phyloP scores from a whole-genome alignment of 805 yeast genomes.

The Pichia nakasei region DNA sequence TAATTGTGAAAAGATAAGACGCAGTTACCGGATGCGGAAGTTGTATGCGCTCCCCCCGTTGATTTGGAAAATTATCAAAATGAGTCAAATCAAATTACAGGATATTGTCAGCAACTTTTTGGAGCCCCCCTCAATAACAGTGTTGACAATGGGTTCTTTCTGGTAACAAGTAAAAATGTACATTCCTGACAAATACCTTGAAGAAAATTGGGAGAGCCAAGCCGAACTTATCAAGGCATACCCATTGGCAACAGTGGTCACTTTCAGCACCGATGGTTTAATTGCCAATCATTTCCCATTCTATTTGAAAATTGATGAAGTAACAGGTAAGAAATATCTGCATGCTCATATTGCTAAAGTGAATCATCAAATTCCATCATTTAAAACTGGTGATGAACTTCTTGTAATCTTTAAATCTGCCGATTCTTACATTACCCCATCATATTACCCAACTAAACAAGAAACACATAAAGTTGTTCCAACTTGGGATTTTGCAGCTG shows the following conservation, averaged over 20 bases:
- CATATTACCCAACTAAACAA: constrained; percentile 49
- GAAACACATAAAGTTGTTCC: constrained; percentile 57
- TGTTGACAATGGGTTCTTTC: neutral
- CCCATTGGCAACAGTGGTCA: constrained; percentile 47
- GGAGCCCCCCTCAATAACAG: too few species aligned
- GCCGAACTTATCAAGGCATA: constrained; percentile 33
- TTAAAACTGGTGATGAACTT: constrained; percentile 31
- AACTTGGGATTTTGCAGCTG: constrained; percentile 58
- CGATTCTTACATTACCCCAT: constrained; percentile 48
- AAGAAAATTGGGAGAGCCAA: constrained; percentile 29
- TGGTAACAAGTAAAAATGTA: constrained; percentile 16
- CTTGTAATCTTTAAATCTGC: constrained; percentile 44
- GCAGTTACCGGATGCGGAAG: too few species aligned
- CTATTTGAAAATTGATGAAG: constrained; percentile 28
- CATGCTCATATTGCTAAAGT: constrained; percentile 47
- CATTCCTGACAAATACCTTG: constrained; percentile 21
- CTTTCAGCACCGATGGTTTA: constrained; percentile 32
- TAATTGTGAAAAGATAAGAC: too few species aligned
- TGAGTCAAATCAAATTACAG: too few species aligned
- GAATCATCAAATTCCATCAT: constrained; percentile 41
- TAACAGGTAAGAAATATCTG: constrained; percentile 23
- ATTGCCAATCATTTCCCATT: constrained; percentile 55
- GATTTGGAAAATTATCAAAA: too few species aligned
- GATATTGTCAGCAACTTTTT: neutral
- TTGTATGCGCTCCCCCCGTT: too few species aligned